phyloP scores from a whole-genome alignment of 768 basidiomycete species.

The Melanogaster broomeanus region DNA sequence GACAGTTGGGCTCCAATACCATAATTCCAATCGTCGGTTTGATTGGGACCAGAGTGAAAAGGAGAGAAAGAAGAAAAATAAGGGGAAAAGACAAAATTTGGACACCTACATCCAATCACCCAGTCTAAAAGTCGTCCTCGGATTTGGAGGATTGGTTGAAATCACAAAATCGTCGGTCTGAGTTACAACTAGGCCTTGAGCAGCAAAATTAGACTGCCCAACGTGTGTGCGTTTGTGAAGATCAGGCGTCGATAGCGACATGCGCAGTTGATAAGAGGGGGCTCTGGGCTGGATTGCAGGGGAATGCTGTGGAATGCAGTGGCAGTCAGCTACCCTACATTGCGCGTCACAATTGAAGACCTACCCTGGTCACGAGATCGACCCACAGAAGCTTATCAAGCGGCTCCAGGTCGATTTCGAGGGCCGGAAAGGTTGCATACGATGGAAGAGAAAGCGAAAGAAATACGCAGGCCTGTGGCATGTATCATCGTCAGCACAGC shows the following conservation, averaged over 20 bases:
- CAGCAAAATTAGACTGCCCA: conserved; percentile 1
- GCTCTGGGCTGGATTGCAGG: conserved; percentile 23
- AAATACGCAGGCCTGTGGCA: conserved; percentile 52
- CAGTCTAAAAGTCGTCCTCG: conserved; percentile 61
- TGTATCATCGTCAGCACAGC: conserved; percentile 15
- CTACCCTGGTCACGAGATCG: conserved; percentile 31
- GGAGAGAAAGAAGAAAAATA: too few species aligned
- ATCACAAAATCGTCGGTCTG: conserved; percentile 50
- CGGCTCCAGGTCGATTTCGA: conserved; percentile 64
- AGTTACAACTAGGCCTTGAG: neutral
- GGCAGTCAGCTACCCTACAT: neutral
- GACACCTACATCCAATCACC: conserved; percentile 77
- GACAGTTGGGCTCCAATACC: conserved; percentile 9
- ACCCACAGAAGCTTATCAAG: conserved; percentile 56
- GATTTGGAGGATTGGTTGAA: conserved; percentile 73
- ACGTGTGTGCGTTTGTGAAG: conserved; percentile 25
- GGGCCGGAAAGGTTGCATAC: conserved; percentile 54
- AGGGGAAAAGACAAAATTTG: conserved; percentile 11
- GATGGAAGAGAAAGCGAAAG: conserved; percentile 50
- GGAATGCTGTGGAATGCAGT: conserved; percentile 11
- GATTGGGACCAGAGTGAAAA: conserved; percentile 9
- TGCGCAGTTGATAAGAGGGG: conserved; percentile 28
- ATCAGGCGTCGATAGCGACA: conserved; percentile 36
- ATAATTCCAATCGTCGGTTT: conserved; percentile 14
- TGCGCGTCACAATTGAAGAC: neutral